Evolutionary conservation across 179 eudicot species (phyloP).

Genomic region (Beta corolliflora): DNA sequence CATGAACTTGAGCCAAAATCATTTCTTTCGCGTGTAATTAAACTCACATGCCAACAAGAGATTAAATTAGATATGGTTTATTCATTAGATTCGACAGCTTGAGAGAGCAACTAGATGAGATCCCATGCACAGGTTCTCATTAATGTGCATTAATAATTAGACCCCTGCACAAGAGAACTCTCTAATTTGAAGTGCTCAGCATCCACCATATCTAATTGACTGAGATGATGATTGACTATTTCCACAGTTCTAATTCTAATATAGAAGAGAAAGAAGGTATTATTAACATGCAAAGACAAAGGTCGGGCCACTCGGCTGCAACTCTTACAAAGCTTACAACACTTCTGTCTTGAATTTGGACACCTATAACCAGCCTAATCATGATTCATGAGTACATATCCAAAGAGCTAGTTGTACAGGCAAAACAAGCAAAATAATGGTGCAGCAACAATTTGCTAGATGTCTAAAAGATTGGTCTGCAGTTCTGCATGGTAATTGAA

Average conservation of each 20-base stretch:
- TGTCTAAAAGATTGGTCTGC: not conserved
- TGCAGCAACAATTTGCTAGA: not conserved
- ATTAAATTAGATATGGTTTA: not conserved
- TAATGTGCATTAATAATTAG: not conserved
- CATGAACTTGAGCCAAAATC: not conserved
- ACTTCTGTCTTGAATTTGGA: not conserved
- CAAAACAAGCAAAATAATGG: not conserved
- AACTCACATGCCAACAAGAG: not conserved
- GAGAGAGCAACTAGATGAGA: conserved; percentile 24
- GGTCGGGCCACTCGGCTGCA: not conserved
- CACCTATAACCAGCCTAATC: not conserved
- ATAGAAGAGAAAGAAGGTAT: not conserved
- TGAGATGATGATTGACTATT: not conserved
- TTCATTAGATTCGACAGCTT: conserved; percentile 2
- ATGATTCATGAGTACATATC: not conserved
- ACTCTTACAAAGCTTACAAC: too few species aligned
- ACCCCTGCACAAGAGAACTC: not conserved
- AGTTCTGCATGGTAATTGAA: not conserved
- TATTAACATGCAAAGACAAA: not conserved
- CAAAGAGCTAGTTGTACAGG: not conserved
- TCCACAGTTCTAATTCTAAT: not conserved
- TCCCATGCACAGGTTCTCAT: not conserved
- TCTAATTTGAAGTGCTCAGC: not conserved
- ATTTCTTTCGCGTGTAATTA: not conserved
- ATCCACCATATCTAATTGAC: not conserved